These are phyloP conservation scores for Remersonia thermophila DNA, from an alignment of 2,329 filamentous ascomycete genomes.

Conservation along the genomic window DNA sequence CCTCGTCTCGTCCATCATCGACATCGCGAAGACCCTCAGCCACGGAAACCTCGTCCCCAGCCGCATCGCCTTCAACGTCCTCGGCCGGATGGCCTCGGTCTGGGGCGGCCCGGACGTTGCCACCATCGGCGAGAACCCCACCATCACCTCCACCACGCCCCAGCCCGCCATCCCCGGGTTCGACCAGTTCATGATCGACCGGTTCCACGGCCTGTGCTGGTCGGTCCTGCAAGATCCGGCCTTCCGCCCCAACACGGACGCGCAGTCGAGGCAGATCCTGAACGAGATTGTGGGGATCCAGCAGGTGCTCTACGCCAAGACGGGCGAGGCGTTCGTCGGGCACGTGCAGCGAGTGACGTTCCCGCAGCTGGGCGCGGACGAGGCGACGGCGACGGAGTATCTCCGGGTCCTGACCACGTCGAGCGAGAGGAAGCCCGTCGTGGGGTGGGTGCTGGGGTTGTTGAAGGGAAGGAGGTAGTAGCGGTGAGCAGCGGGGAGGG, in stretches of 20 bases:
- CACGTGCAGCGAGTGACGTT: constrained; percentile 54
- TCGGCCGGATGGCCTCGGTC: constrained; percentile 69
- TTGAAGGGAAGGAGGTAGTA: constrained; percentile 33
- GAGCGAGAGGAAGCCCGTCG: constrained; percentile 48
- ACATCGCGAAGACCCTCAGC: constrained; percentile 63
- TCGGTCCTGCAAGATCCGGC: constrained; percentile 65
- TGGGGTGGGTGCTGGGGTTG: constrained; percentile 50
- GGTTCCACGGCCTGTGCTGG: constrained; percentile 86
- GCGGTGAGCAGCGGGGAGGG: neutral
- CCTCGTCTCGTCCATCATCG: constrained; percentile 73
- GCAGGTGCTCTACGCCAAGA: constrained; percentile 82
- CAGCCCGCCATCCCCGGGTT: constrained; percentile 67
- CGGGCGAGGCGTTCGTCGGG: constrained; percentile 66
- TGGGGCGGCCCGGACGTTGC: constrained; percentile 82
- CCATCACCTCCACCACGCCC: constrained; percentile 39
- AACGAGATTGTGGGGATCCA: constrained; percentile 79
- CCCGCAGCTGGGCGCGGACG: constrained; percentile 48
- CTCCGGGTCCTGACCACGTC: constrained; percentile 45
- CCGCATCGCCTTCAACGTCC: constrained; percentile 66
- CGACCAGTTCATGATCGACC: constrained; percentile 76
- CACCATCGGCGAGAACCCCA: constrained; percentile 38
- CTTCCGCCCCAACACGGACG: constrained; percentile 71
- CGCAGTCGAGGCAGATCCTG: constrained; percentile 77
- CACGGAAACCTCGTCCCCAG: constrained; percentile 49
- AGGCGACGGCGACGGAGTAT: constrained; percentile 38